These are phyloP conservation scores for Solanum lignicaule DNA, from an alignment of 257 asterid species.

Conservation along the genomic window DNA sequence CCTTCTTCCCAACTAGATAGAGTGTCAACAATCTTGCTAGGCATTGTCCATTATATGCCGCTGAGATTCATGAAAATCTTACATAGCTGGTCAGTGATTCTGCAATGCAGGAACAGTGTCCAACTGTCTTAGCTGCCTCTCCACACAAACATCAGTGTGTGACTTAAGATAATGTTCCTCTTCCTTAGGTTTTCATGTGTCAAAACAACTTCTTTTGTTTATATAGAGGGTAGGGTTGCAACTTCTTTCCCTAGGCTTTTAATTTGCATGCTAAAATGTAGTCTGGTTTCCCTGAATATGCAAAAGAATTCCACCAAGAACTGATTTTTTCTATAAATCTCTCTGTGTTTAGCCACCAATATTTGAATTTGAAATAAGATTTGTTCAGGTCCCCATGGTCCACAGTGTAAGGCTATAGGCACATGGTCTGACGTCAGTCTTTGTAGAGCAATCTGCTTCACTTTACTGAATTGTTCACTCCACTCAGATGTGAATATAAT, in stretches of 20 bases:
- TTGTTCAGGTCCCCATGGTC: background rate
- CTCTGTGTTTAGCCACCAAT: background rate
- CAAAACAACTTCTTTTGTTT: background rate
- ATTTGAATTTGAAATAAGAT: background rate
- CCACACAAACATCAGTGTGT: background rate
- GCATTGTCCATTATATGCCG: background rate
- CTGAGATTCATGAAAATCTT: background rate
- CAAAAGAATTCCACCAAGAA: background rate
- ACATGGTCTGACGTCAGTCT: background rate
- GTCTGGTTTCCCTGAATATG: background rate
- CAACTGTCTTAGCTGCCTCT: background rate
- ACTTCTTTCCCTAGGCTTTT: background rate
- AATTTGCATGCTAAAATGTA: background rate
- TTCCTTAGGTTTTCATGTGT: background rate
- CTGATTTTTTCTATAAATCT: background rate
- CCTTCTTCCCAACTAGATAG: background rate
- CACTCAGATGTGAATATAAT: background rate
- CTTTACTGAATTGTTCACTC: background rate
- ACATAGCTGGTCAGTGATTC: background rate
- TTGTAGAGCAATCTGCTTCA: background rate
- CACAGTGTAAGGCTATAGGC: background rate
- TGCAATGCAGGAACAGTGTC: background rate
- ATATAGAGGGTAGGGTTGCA: background rate
- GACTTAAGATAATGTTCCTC: background rate
- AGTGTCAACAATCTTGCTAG: background rate